Base-by-base conservation (phyloP, 441 rosid species). In the Adansonia grandidieri region DNA sequence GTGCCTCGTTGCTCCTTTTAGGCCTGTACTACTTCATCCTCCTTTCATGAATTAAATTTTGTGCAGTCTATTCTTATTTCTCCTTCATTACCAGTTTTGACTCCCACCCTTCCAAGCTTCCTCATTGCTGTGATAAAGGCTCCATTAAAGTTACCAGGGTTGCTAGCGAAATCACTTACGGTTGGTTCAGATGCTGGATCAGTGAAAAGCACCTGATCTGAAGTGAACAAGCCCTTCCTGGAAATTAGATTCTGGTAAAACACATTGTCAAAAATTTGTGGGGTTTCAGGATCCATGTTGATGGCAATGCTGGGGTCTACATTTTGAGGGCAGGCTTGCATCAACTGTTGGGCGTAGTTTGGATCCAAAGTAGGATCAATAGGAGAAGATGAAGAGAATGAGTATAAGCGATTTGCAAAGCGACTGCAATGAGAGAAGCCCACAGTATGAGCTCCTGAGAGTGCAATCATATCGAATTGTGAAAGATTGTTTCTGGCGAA, bases 231-330 rank as follows among this genome's bases (percentile, higher is more conserved):
- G 1, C 47, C 32, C 11, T 58, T 58, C 63, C 32, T 14, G 10
- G 32, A 32, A 0, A 58, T 10, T 20, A 58, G 32, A 19, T 58
- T 58, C 63, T 58, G 63, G 13, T 58, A 58, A 9, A 8, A 58
- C 0, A 58, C 63, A 58, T 58, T 58, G 63, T 58, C 63, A 20
- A 58, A 58, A 1, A 32, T 58, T 58, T 5, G 63, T 19, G 63
- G 63, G 63, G 63, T 58, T 58, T 58, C 63, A 3, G 77, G 63
- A 58, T 58, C 63, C 63, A 58, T 20, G 63, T 58, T 58, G 63
- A 58, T 58, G 14, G 63, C 63, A 61, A 74, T 89, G 32, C 28
- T 58, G 10, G 63, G 63, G 63, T 58, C 63, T 85, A 77, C 92
- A 20, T 58, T 58, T 58, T 14, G 32, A 58, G 63, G 63, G 1